These are phyloP conservation scores for Cyclanthera cordifolia DNA, from an alignment of 306 rosid genomes.

Conservation along the genomic window DNA sequence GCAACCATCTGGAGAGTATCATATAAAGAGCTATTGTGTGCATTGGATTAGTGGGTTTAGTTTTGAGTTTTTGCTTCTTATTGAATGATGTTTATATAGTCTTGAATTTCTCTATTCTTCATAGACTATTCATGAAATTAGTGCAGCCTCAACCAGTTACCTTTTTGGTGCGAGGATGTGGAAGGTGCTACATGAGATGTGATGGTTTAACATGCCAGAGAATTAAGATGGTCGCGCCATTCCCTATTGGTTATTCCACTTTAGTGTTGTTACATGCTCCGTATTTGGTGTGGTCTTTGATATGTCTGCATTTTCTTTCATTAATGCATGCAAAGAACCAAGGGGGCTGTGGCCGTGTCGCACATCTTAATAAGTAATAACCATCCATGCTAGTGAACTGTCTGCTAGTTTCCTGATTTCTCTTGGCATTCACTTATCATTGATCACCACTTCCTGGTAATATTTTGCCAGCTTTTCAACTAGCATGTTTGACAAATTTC, in stretches of 20 bases:
- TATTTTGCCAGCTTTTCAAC: neutral
- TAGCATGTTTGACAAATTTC: neutral
- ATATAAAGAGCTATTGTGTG: constrained; percentile 2
- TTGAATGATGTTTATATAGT: neutral
- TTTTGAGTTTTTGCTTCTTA: neutral
- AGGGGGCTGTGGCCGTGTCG: neutral
- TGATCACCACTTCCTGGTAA: neutral
- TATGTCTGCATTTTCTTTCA: neutral
- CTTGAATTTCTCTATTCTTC: neutral
- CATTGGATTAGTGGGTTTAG: neutral
- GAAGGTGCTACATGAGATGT: neutral
- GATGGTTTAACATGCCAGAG: neutral
- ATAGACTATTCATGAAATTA: neutral
- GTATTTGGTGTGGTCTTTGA: neutral
- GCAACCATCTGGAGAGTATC: neutral
- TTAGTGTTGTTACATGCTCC: neutral
- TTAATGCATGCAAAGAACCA: neutral
- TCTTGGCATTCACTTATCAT: neutral
- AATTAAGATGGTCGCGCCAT: neutral
- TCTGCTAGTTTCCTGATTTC: neutral
- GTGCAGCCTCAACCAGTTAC: neutral
- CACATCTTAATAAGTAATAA: neutral
- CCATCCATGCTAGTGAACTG: neutral
- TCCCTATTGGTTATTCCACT: neutral
- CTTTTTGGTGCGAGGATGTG: neutral